Conservation (phyloP, 2,329 filamentous ascomycete species). For the Ploettnerulaceae sp. region DNA sequence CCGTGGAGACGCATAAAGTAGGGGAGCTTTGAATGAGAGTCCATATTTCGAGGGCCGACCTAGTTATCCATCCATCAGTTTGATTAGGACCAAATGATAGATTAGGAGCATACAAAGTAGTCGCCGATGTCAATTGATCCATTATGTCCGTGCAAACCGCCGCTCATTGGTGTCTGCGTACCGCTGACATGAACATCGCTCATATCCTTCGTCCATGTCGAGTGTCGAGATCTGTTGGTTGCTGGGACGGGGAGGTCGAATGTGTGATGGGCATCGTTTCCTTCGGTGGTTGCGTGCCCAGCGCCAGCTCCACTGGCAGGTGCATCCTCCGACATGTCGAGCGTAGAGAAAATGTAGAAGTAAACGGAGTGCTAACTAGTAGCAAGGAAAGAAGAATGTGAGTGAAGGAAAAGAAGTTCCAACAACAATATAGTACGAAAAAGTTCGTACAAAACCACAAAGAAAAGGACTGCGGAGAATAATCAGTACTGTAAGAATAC, state of each 20-base stretch:
- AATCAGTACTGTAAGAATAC: too few relatives aligned
- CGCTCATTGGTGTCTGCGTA: conserved; percentile 21
- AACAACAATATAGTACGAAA: neutral
- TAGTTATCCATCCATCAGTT: conserved; percentile 9
- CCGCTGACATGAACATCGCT: conserved; percentile 12
- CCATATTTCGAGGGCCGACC: conserved; percentile 60
- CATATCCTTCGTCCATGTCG: conserved; percentile 18
- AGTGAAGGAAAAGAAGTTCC: too few relatives aligned
- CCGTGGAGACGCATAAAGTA: conserved; percentile 72
- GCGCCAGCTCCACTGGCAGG: too few relatives aligned
- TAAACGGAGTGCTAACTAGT: too few relatives aligned
- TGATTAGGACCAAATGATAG: neutral
- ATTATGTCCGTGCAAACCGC: conserved; percentile 1
- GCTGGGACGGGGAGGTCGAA: neutral
- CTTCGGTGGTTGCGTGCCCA: conserved; percentile 7
- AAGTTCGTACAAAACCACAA: neutral
- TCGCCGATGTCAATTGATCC: conserved; percentile 17
- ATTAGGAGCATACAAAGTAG: conserved; percentile 28
- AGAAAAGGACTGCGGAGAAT: too few relatives aligned
- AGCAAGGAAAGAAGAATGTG: too few relatives aligned
- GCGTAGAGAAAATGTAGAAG: too few relatives aligned
- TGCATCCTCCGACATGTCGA: too few relatives aligned
- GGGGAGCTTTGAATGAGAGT: conserved; percentile 72
- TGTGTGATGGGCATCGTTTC: conserved; percentile 8
- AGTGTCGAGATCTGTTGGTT: conserved; percentile 7